Evolutionary conservation across 1,284 basidiomycete species (phyloP).

Genomic region (Leccinum solheimii): DNA sequence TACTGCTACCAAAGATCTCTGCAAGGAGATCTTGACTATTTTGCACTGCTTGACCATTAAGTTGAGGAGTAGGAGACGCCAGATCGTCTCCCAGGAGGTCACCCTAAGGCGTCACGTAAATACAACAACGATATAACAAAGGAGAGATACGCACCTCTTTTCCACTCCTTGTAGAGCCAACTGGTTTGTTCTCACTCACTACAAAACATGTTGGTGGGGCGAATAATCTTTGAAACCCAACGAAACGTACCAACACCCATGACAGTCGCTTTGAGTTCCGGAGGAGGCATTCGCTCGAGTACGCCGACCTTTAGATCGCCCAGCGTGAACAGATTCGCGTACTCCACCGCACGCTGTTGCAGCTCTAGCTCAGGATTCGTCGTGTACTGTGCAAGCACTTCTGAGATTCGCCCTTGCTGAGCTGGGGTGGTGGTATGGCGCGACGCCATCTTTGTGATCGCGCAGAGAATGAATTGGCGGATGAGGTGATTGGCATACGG

Average conservation of each 20-base stretch:
- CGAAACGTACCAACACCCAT: constrained; percentile 74
- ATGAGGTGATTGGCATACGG: constrained; percentile 92
- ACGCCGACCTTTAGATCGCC: constrained; percentile 86
- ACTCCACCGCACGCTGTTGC: constrained; percentile 96
- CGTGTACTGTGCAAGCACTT: constrained; percentile 75
- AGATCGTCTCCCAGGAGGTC: constrained; percentile 82
- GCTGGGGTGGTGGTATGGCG: constrained; percentile 62
- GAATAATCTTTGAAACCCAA: neutral
- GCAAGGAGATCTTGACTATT: constrained; percentile 89
- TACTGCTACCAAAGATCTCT: constrained; percentile 83
- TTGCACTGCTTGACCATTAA: constrained; percentile 51
- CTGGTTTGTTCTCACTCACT: constrained; percentile 93
- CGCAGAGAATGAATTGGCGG: constrained; percentile 90
- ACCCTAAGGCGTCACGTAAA: constrained; percentile 39
- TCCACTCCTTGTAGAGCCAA: constrained; percentile 80
- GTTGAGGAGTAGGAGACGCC: constrained; percentile 36
- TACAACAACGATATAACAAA: constrained; percentile 5
- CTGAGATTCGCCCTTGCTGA: constrained; percentile 79
- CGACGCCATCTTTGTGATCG: constrained; percentile 88
- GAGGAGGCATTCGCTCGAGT: constrained; percentile 96
- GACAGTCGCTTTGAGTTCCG: constrained; percentile 92
- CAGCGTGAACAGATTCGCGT: constrained; percentile 77
- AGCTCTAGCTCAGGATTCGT: constrained; percentile 91
- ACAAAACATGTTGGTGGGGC: constrained; percentile 6
- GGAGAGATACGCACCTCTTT: constrained; percentile 57